Conservation (phyloP, 129 eudicot species). For the Pittosporum tobira region DNA sequence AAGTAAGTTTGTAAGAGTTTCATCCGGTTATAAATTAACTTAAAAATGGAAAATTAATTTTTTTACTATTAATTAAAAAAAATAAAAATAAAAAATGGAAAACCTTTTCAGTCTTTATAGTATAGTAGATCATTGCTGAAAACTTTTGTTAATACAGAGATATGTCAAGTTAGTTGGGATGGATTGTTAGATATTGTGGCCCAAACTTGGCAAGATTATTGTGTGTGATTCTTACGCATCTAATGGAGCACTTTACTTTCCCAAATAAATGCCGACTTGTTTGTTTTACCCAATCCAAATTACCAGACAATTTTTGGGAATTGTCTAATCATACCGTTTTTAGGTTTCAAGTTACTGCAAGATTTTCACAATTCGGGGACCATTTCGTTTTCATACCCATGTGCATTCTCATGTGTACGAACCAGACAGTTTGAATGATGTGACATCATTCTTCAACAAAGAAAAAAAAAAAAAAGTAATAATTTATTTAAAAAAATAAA, state of each 20-base stretch:
- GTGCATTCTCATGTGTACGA: constrained; percentile 27
- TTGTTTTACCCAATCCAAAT: constrained; percentile 15
- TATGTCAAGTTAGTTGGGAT: too few species aligned
- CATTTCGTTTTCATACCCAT: constrained; percentile 27
- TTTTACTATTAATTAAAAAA: too few species aligned
- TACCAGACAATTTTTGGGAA: constrained; percentile 11
- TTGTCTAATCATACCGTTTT: constrained; percentile 10
- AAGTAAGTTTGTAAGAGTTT: too few species aligned
- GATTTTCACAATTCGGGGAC: constrained; percentile 23
- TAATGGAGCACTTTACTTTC: background rate
- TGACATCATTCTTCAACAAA: background rate
- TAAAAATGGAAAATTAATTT: too few species aligned
- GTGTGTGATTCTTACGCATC: constrained; percentile 14
- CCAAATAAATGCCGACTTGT: constrained; percentile 18
- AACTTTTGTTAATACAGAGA: too few species aligned
- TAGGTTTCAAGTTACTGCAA: too few species aligned
- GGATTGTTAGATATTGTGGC: constrained; percentile 1
- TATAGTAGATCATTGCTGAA: too few species aligned
- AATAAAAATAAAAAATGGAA: too few species aligned
- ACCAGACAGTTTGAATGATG: constrained; percentile 9
- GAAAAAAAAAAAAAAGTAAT: background rate
- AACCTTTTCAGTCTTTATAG: too few species aligned
- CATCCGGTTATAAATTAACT: too few species aligned
- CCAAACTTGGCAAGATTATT: constrained; percentile 13
- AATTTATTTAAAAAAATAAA: background rate